Conservation (phyloP, 345 rosid species). For the Populus alba region DNA sequence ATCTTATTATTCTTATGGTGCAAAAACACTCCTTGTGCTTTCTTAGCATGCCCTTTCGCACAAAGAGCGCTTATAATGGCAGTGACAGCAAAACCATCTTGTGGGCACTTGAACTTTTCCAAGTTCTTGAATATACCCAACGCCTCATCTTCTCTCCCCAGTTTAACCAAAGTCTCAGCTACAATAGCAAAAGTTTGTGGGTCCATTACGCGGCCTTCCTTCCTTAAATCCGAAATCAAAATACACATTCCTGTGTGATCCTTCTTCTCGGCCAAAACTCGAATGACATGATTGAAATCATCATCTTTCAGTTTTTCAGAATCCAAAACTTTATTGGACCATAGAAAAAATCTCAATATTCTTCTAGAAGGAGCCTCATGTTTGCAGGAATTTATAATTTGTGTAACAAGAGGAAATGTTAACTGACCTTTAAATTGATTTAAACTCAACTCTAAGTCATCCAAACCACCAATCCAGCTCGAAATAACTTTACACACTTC, state of each 20-base stretch:
- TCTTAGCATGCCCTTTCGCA: constrained; percentile 73
- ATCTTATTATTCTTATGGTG: constrained; percentile 55
- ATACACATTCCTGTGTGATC: constrained; percentile 63
- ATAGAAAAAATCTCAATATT: constrained; percentile 69
- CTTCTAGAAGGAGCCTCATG: constrained; percentile 61
- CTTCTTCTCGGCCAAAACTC: constrained; percentile 65
- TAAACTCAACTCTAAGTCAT: constrained; percentile 67
- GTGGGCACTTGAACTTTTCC: constrained; percentile 68
- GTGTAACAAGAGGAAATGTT: constrained; percentile 44
- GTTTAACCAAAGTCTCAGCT: constrained; percentile 63
- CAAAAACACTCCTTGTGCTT: constrained; percentile 68
- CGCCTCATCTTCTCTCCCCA: constrained; percentile 80
- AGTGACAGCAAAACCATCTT: constrained; percentile 49
- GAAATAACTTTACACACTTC: constrained; percentile 51
- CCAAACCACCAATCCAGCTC: constrained; percentile 62
- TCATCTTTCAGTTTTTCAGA: constrained; percentile 38
- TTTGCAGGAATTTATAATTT: constrained; percentile 52
- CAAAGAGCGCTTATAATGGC: constrained; percentile 72
- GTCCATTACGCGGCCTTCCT: constrained; percentile 57
- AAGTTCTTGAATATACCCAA: constrained; percentile 82
- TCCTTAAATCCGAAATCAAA: constrained; percentile 62
- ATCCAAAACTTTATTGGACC: constrained; percentile 52
- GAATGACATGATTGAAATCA: constrained; percentile 61
- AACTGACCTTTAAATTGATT: constrained; percentile 35
- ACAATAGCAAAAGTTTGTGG: constrained; percentile 54